Evolutionary conservation across 2,329 filamentous ascomycete species (phyloP).

Genomic region (Fusarium paranaense): DNA sequence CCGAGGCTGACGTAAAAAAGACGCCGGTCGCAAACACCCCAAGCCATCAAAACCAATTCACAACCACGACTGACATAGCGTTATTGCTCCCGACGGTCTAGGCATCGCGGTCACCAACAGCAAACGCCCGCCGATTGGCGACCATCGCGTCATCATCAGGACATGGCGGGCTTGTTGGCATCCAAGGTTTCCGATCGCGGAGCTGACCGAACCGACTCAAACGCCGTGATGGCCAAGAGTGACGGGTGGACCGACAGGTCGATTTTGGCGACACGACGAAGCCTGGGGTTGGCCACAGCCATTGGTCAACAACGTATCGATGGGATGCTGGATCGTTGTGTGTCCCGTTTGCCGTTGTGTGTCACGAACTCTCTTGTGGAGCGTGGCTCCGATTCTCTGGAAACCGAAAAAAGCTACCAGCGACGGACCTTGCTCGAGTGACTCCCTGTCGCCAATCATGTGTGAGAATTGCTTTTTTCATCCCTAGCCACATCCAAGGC

Average conservation of each 20-base stretch:
- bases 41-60: neutral
- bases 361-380: slow-evolving; percentile 47
- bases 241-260: slow-evolving; percentile 30
- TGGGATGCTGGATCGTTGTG: slow-evolving; percentile 41
- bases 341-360: slow-evolving; percentile 36
- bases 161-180: slow-evolving; percentile 5
- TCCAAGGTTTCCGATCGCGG: slow-evolving; percentile 26
- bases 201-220: slow-evolving; percentile 20
- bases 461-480: slow-evolving; percentile 9
- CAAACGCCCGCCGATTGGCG: neutral
- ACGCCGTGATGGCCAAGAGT: slow-evolving; percentile 26
- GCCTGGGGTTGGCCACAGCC: slow-evolving; percentile 24
- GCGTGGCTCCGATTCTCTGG: slow-evolving; percentile 50
- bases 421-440: slow-evolving; percentile 36
- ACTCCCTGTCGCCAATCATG: slow-evolving; percentile 41
- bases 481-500: slow-evolving; percentile 40
- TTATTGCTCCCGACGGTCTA: neutral
- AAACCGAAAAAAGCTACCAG: slow-evolving; percentile 43
- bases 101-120: neutral
- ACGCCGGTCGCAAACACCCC: neutral
- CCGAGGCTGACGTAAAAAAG: slow-evolving; percentile 13
- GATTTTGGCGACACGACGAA: slow-evolving; percentile 21
- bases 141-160: slow-evolving; percentile 29
- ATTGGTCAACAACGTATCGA: slow-evolving; percentile 36
- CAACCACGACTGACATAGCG: neutral